phyloP scores from a whole-genome alignment of 352 stramenopile species.

The Phytophthora idaei region DNA sequence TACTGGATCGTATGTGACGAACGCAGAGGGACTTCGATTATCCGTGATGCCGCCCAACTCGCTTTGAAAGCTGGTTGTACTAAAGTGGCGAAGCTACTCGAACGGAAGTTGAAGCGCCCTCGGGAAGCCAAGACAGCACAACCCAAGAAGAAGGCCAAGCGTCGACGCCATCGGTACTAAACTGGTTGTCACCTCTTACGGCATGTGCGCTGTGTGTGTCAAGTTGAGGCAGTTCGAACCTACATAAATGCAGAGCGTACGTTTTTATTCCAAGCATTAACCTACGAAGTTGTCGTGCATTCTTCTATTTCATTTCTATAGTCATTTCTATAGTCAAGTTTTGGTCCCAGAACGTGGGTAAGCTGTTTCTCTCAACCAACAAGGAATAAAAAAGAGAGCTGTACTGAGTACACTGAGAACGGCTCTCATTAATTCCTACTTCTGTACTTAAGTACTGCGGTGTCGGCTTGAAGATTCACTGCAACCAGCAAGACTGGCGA shows the following conservation, averaged over 20 bases:
- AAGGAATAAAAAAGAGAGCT: no score
- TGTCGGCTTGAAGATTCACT: not conserved
- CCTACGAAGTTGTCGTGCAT: no score
- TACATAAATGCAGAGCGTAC: no score
- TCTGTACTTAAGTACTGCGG: no score
- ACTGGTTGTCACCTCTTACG: not conserved
- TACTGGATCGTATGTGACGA: constrained; percentile 28
- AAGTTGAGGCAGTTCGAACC: no score
- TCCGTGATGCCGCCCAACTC: constrained; percentile 17
- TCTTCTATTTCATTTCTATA: no score
- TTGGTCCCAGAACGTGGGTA: no score
- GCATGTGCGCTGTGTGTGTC: not conserved
- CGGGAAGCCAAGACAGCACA: constrained; percentile 3
- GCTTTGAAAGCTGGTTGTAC: constrained; percentile 16
- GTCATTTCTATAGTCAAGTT: no score
- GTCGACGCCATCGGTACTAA: constrained; percentile 12
- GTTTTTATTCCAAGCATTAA: no score
- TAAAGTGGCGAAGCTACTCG: constrained; percentile 6
- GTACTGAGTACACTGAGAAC: no score
- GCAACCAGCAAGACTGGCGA: constrained; percentile 8
- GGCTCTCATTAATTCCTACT: no score
- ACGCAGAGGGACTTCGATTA: constrained; percentile 15
- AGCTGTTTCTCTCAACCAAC: no score
- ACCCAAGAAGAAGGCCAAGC: constrained; percentile 15
- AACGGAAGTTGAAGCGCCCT: constrained; percentile 17